Conservation (phyloP, 1,284 basidiomycete species). For the Boletus semigastroideus region DNA sequence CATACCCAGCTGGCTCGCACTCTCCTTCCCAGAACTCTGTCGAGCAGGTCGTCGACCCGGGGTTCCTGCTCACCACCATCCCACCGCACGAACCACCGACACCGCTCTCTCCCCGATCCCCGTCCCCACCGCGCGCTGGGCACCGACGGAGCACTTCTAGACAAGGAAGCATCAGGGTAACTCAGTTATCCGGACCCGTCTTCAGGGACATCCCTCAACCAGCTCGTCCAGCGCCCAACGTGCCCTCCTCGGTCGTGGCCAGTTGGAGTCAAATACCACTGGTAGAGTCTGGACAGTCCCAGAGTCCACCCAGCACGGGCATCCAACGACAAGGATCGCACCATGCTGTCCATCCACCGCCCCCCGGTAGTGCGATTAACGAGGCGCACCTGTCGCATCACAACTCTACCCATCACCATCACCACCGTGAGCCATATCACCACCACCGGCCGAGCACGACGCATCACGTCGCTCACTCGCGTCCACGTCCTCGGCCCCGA, state of each 20-base stretch:
- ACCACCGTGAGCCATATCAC: background rate
- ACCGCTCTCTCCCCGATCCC: conserved; percentile 14
- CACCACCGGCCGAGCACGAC: conserved; percentile 8
- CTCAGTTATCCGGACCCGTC: conserved; percentile 12
- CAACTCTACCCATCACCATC: conserved; percentile 1
- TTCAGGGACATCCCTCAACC: conserved; percentile 23
- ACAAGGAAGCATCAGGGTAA: conserved; percentile 17
- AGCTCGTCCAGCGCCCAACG: conserved; percentile 18
- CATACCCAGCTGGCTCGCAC: background rate
- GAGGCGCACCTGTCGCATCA: conserved; percentile 11
- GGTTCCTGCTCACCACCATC: conserved; percentile 4
- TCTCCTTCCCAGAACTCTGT: conserved; percentile 22
- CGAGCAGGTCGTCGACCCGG: conserved; percentile 18
- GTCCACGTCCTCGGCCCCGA: conserved; percentile 28
- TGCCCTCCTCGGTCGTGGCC: conserved; percentile 6
- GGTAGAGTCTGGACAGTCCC: conserved; percentile 3
- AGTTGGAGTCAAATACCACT: conserved; percentile 4
- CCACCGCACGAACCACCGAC: conserved; percentile 10
- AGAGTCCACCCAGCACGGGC: background rate
- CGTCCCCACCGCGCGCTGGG: conserved; percentile 17
- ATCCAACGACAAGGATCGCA: conserved; percentile 23
- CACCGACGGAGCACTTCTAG: conserved; percentile 18
- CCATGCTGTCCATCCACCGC: conserved; percentile 9
- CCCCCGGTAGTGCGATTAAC: background rate
- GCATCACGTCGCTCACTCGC: conserved; percentile 19